phyloP scores from a whole-genome alignment of 306 rosid genomes.

The Castanopsis chinensis region DNA sequence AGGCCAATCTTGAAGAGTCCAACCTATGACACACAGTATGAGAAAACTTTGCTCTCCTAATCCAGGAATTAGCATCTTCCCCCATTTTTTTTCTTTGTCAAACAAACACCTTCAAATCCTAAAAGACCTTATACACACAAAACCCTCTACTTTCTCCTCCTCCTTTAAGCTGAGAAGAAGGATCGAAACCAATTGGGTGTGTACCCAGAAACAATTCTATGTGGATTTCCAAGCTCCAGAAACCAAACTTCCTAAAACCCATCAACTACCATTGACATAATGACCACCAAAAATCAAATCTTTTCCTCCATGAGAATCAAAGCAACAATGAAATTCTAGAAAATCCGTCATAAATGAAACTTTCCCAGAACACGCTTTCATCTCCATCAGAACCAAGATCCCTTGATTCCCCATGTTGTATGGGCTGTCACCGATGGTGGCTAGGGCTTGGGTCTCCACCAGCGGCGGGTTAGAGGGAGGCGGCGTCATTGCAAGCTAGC shows the following conservation, averaged over 20 bases:
- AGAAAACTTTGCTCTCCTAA: slow-evolving; percentile 81
- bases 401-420: too few relatives aligned
- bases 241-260: slow-evolving; percentile 37
- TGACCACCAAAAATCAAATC: slow-evolving; percentile 20
- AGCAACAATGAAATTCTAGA: slow-evolving; percentile 40
- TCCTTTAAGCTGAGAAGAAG: slow-evolving; percentile 33
- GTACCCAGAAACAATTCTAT: slow-evolving; percentile 12
- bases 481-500: too few relatives aligned
- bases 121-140: slow-evolving; percentile 22
- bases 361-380: slow-evolving; percentile 33
- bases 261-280: slow-evolving; percentile 27
- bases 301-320: slow-evolving; percentile 27
- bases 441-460: too few relatives aligned
- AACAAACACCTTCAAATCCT: slow-evolving; percentile 23
- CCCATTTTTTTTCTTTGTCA: slow-evolving; percentile 45
- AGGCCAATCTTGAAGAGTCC: slow-evolving; percentile 51
- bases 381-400: slow-evolving; percentile 42
- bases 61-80: slow-evolving; percentile 71
- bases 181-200: slow-evolving; percentile 20
- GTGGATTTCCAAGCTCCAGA: slow-evolving; percentile 19
- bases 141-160: slow-evolving; percentile 18
- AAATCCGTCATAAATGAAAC: slow-evolving; percentile 28
- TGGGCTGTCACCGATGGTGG: too few relatives aligned
- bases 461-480: too few relatives aligned
- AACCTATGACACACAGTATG: slow-evolving; percentile 82